Percentiles rank a stretch among this genome's conserved stretches.
Evolutionary conservation across 78 protist genomes (phyloP).

Genomic region (Dictyostelium brefeldianum): DNA sequence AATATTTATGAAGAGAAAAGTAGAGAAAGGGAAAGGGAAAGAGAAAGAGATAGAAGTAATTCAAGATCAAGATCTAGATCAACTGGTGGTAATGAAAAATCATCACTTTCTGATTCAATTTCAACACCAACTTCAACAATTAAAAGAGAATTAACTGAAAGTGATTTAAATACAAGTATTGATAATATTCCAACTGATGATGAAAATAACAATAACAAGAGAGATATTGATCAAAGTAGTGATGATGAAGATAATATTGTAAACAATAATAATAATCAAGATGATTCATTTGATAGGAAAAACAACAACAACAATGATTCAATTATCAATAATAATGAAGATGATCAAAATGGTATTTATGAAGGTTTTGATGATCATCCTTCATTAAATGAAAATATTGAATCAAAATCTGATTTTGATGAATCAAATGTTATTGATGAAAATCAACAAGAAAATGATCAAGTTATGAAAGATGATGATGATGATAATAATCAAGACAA

Average conservation of each 20-base stretch:
- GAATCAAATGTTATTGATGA: neutral
- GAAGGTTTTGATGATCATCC: neutral
- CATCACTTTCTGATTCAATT: neutral
- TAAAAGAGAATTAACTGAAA: neutral
- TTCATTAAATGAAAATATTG: neutral
- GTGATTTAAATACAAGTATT: neutral
- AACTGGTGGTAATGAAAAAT: neutral
- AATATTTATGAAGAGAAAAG: neutral
- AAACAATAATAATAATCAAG: neutral
- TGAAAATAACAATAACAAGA: neutral
- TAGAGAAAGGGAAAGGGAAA: neutral
- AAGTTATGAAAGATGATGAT: neutral
- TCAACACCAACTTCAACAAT: neutral
- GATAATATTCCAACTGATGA: neutral
- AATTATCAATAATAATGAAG: neutral
- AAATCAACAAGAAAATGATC: neutral
- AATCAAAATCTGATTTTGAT: neutral
- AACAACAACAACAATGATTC: neutral
- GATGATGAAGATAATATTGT: neutral
- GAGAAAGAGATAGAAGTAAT: neutral
- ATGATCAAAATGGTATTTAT: neutral
- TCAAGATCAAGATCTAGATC: conserved; percentile 65
- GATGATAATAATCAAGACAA: neutral
- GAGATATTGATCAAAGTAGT: neutral
- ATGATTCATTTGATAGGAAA: neutral